A percentile compares a stretch with the other conserved stretches of the same genome.
phyloP scores from a whole-genome alignment of 345 rosid species.

The Capsella bursapastoris region DNA sequence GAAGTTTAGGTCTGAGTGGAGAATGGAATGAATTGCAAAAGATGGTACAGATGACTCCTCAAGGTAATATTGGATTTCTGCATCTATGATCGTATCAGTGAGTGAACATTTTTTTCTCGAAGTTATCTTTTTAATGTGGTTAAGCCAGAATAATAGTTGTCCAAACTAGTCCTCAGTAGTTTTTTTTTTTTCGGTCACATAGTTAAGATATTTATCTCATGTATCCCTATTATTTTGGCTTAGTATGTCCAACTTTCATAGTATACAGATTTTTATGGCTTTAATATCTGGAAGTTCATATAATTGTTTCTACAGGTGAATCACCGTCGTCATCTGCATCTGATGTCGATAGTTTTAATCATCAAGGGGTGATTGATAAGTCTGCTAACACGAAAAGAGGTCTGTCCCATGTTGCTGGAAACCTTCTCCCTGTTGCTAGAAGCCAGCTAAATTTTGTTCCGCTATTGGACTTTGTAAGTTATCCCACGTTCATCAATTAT shows the following conservation, averaged over 20 bases:
- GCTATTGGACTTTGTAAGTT: slow-evolving; percentile 76
- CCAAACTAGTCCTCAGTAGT: neutral
- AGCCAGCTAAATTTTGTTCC: slow-evolving; percentile 53
- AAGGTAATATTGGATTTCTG: slow-evolving; percentile 54
- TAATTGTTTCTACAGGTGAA: slow-evolving; percentile 63
- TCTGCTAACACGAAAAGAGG: slow-evolving; percentile 53
- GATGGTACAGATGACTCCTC: slow-evolving; percentile 52
- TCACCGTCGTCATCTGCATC: slow-evolving; percentile 93
- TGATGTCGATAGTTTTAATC: slow-evolving; percentile 75
- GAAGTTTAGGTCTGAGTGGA: slow-evolving; percentile 49
- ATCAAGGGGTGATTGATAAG: slow-evolving; percentile 60
- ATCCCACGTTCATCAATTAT: slow-evolving; percentile 13
- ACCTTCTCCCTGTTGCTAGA: slow-evolving; percentile 51
- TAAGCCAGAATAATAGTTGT: slow-evolving; percentile 17
- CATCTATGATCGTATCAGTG: slow-evolving; percentile 7
- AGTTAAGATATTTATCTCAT: neutral
- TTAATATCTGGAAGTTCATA: neutral
- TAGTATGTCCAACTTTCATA: slow-evolving; percentile 9
- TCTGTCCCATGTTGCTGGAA: slow-evolving; percentile 56
- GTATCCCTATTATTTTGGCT: slow-evolving; percentile 7
- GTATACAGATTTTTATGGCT: neutral
- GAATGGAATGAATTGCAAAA: slow-evolving; percentile 64
- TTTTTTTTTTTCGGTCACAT: slow-evolving; percentile 3
- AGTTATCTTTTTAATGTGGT: slow-evolving; percentile 20
- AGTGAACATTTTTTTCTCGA: slow-evolving; percentile 12